A percentile compares a stretch with the other conserved stretches of the same genome.
These are phyloP conservation scores for Omphalea diandra DNA, from an alignment of 441 rosid species.

Conservation along the genomic window DNA sequence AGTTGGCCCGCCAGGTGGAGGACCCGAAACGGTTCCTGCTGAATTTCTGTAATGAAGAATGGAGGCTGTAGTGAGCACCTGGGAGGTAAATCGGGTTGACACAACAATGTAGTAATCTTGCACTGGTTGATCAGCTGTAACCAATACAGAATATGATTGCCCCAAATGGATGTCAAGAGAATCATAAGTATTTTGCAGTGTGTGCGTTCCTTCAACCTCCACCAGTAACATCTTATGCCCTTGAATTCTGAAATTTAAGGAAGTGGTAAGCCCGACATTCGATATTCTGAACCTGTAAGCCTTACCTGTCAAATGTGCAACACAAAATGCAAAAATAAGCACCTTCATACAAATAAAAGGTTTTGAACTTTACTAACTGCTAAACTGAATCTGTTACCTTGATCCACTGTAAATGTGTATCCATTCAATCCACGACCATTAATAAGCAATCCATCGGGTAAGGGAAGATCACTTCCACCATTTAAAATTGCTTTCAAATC, in stretches of 20 bases:
- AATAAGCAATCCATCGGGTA: conserved; percentile 82
- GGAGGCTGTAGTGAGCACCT: conserved; percentile 52
- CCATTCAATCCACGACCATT: conserved; percentile 82
- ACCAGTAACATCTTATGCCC: conserved; percentile 70
- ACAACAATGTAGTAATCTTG: conserved; percentile 61
- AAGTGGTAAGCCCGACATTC: conserved; percentile 59
- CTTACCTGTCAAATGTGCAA: conserved; percentile 41
- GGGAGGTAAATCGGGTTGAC: conserved; percentile 64
- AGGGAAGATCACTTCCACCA: conserved; percentile 57
- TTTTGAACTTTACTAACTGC: neutral
- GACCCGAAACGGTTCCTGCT: conserved; percentile 52
- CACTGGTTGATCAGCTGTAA: conserved; percentile 61
- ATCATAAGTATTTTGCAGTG: conserved; percentile 62
- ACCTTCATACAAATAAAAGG: neutral
- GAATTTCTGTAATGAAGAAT: conserved; percentile 66
- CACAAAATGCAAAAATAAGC: neutral
- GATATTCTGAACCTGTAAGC: conserved; percentile 76
- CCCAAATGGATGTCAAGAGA: conserved; percentile 75
- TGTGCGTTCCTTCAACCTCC: conserved; percentile 84
- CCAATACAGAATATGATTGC: conserved; percentile 69
- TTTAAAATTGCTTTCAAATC: conserved; percentile 57
- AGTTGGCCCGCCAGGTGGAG: conserved; percentile 61
- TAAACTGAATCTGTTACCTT: conserved; percentile 40
- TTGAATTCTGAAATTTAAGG: conserved; percentile 73
- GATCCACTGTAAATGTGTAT: conserved; percentile 60